Conservation (phyloP, 129 eudicot genomes). For the Daucus carota region DH1_v3.0 NC_030388.2:14527501-14528000, state of each 20-base stretch:
- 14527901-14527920: neutral
- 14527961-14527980: no score
- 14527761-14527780: no score
- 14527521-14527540: no score
- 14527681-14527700: constrained; percentile 25
- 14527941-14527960: no score
- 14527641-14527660: constrained; percentile 22
- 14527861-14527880: neutral
- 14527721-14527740: constrained; percentile 30
- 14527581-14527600: neutral
- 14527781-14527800: no score
- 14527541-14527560: neutral
- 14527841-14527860: neutral
- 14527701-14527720: constrained; percentile 32
- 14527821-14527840: no score
- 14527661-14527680: constrained; percentile 36
- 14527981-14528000: neutral
- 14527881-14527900: no score
- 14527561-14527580: neutral
- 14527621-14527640: neutral
- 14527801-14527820: no score
- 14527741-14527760: neutral
- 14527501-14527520: no score
- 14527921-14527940: neutral
- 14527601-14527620: neutral